Percentiles rank a stretch among this genome's conserved stretches.
Conservation (phyloP, 2,329 filamentous ascomycete species). For the Colletotrichum echinochloae region DNA sequence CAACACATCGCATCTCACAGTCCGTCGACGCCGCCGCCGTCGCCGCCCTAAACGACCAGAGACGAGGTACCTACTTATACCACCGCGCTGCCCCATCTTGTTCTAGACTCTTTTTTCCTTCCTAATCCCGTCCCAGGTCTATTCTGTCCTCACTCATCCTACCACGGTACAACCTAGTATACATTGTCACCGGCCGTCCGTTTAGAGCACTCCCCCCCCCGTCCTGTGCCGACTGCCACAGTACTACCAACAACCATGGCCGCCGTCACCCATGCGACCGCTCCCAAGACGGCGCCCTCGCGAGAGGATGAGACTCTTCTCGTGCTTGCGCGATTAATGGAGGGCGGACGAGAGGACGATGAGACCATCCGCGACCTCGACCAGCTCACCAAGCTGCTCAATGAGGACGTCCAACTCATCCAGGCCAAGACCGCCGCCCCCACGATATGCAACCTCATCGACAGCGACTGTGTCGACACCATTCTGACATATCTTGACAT, state of each 20-base stretch:
- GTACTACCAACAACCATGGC: constrained; percentile 48
- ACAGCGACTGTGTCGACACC: constrained; percentile 83
- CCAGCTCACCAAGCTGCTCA: constrained; percentile 69
- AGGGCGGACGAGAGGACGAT: constrained; percentile 86
- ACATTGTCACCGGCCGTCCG: constrained; percentile 19
- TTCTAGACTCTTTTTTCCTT: constrained; percentile 26
- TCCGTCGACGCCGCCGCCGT: constrained; percentile 27
- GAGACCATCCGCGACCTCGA: constrained; percentile 73
- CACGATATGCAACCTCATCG: constrained; percentile 72
- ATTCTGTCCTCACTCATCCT: constrained; percentile 34
- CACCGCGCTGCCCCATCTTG: constrained; percentile 25
- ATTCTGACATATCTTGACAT: constrained; percentile 89
- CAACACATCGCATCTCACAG: constrained; percentile 37
- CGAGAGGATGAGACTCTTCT: constrained; percentile 77
- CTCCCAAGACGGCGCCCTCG: constrained; percentile 47
- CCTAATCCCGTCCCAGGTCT: constrained; percentile 23
- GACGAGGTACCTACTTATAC: constrained; percentile 37
- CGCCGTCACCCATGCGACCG: constrained; percentile 48
- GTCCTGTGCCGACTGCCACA: not conserved
- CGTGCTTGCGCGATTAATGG: constrained; percentile 89
- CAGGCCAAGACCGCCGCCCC: constrained; percentile 54
- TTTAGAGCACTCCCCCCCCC: constrained; percentile 3
- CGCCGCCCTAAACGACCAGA: constrained; percentile 24
- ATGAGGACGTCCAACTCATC: constrained; percentile 60
- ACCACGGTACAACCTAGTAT: constrained; percentile 22